Evolutionary conservation across 78 protist genomes (phyloP), one percentile per base, ranked within the genome.

Genomic region (Tieghemostelium lacteum): DNA sequence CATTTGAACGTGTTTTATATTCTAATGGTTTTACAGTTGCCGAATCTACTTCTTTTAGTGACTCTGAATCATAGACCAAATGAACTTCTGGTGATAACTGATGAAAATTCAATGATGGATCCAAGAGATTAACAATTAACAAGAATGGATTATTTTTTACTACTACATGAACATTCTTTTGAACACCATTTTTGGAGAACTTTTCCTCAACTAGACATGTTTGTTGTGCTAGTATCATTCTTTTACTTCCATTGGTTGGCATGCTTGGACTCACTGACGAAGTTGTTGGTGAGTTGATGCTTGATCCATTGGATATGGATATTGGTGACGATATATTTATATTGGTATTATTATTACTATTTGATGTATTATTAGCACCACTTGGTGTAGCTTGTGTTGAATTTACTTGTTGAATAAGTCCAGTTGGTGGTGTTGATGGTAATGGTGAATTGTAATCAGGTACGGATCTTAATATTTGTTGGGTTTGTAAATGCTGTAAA

Each of bases 101-200:
- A 36, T 87, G 93, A 40, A 87, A 76, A 26, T 87, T 76, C 34
- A 87, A 52, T 28, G 54, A 45, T 19, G 40, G 39, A 28, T 69
- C 93, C 40, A 67, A 40, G 1, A 71, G 31, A 4, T 75, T 29
- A 1, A 75, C 6, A 2, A 75, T 87, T 8, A 87, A 61, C 8
- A 87, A 54, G 73, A 87, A 87, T 40, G 93, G 93, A 49, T 87
- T 75, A 19, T 87, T 87, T 8, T 87, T 87, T 17, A 87, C 93
- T 1, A 87, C 93, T 2, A 87, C 86, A 61, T 87, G 93, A 19
- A 87, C 93, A 57, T 87, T 75, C 75, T 87, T 87, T 62, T 66
- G 77, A 26, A 87, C 86, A 49, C 93, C 93, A 74, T 87, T 87
- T 29, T 71, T 87, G 37, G 75, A 61, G 54, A 87, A 87, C 10